Evolutionary conservation across 2,329 filamentous ascomycete genomes (phyloP), one percentile per base, ranked within the genome.

Genomic region (Amauroascus verrucosus): DNA sequence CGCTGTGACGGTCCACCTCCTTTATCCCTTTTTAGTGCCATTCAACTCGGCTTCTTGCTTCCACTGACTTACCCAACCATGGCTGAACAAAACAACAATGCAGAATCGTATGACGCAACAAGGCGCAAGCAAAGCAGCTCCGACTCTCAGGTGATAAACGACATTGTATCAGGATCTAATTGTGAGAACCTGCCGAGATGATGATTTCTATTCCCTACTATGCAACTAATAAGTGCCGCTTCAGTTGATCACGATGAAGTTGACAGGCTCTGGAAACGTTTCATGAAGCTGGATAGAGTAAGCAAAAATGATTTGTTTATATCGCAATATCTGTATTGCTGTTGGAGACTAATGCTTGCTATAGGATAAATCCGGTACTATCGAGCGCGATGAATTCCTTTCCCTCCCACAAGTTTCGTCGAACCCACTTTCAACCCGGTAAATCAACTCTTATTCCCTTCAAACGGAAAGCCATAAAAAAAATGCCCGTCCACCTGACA

Each of bases 201-300:
- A 54, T 40, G n/a, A 54, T 40, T 18, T 9, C n/a, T 13, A 11
- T 44, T 45, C 13, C n/a, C 14, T 44, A 26, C 30, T 26, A 9
- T 9, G 28, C 20, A n/a, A 11, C 52, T 54, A 24, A 49, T 24
- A 55, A 56, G 57, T 26, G 43, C 43, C 46, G 32, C 37, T 49
- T 63, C 64, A 97, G 91, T 98, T 77, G 88, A 98, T 76, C 85
- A 87, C 70, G 93, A 98, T 65, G 93, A 98, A 72, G 89, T 98
- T 56, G 93, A 97, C 69, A 82, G 93, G 65, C 78, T 98, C 68
- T 82, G 89, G 66, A 98, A 98, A 77, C 82, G 91, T 58, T 98
- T 98, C 68, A 97, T 97, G 91, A 98, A 98, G 75, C 77, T 98
- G 56, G 93, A 98, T 73, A 97, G 96, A 81, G 91, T 93, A 48